Base-by-base conservation (phyloP, 768 basidiomycete genomes). In the Termitomyces sp. region DNA sequence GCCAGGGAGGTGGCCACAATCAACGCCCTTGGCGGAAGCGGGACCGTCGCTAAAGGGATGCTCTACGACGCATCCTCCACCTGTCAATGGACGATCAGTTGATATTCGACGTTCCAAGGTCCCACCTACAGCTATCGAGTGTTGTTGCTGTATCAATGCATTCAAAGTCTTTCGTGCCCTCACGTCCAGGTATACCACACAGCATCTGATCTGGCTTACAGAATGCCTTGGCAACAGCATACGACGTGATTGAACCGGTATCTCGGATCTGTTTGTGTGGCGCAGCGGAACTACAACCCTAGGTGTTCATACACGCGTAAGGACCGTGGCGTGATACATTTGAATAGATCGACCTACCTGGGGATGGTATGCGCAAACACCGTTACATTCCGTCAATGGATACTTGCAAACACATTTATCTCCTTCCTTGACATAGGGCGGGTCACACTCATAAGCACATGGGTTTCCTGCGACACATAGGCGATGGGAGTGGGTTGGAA, bases 241-340 rank as follows among this genome's bases (percentile, higher is more conserved):
- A 63, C 20, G 70, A 71, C 13, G 57, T 64, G 48, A 73, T 68
- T 3, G 65, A 55, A 23, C 58, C 60, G 38, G 53, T 43, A 12
- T 28, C 55, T 14, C 55, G 60, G 26, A 61, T 59, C 26, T 53
- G 60, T 53, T 61, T 67, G 23, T 61, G 68, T 47, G 78, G 74
- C 9, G 66, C 63, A 12, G 76, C 66, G 10, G 78, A 79, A 36
- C 73, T 68, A 52, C 79, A 80, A 13, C 73, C 73, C 79, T 80
- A 61, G n/a, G 46, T 28, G 30, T 40, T 50, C n/a, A 58, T 41
- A 33, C 41, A 20, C 50, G 23, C 28, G 35, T 57, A 13, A 57
- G 47, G 38, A 30, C 12, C 28, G 50, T 50, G 26, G 48, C 30
- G 28, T 18, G 8, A 55, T 55, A 13, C 43, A 32, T 32, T 28